Conservation (phyloP, 2,329 filamentous ascomycete species). For the Penicillium sp. region DNA sequence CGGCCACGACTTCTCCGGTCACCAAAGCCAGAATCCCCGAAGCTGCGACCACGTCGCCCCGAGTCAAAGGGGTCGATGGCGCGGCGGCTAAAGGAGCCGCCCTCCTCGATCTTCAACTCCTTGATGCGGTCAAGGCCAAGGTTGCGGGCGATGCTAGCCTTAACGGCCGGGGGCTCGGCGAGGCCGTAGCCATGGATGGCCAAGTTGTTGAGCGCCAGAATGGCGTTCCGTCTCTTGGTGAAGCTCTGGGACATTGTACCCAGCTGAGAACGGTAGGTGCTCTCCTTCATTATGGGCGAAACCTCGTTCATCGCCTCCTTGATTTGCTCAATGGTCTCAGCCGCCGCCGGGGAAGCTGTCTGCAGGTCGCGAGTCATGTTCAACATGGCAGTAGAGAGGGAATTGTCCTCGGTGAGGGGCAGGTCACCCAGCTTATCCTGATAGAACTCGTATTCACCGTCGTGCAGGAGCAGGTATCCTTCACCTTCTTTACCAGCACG, state of each 20-base stretch:
- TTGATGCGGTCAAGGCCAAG: slow-evolving; percentile 30
- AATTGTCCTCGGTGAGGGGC: slow-evolving; percentile 50
- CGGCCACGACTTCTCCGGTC: slow-evolving; percentile 6
- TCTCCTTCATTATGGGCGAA: slow-evolving; percentile 26
- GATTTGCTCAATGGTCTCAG: slow-evolving; percentile 40
- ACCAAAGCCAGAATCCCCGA: not conserved
- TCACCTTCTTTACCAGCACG: slow-evolving; percentile 65
- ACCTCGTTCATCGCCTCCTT: slow-evolving; percentile 42
- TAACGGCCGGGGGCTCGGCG: slow-evolving; percentile 40
- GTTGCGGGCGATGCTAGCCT: slow-evolving; percentile 24
- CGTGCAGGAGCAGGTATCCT: slow-evolving; percentile 61
- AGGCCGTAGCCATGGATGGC: slow-evolving; percentile 52
- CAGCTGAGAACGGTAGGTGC: slow-evolving; percentile 33
- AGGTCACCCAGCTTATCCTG: slow-evolving; percentile 56
- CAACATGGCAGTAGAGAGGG: slow-evolving; percentile 43
- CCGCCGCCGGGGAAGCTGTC: slow-evolving; percentile 11
- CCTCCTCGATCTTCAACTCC: slow-evolving; percentile 27
- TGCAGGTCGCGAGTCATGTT: slow-evolving; percentile 34
- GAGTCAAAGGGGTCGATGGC: not conserved
- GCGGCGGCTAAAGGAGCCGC: not conserved
- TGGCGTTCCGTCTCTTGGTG: slow-evolving; percentile 38
- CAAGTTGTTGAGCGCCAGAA: slow-evolving; percentile 49
- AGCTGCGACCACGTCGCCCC: slow-evolving; percentile 6
- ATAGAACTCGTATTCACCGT: slow-evolving; percentile 54
- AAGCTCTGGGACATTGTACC: slow-evolving; percentile 27